These are phyloP conservation scores for Penicillium verrucosum DNA, from an alignment of 2,329 filamentous ascomycete species.

Conservation along the genomic window DNA sequence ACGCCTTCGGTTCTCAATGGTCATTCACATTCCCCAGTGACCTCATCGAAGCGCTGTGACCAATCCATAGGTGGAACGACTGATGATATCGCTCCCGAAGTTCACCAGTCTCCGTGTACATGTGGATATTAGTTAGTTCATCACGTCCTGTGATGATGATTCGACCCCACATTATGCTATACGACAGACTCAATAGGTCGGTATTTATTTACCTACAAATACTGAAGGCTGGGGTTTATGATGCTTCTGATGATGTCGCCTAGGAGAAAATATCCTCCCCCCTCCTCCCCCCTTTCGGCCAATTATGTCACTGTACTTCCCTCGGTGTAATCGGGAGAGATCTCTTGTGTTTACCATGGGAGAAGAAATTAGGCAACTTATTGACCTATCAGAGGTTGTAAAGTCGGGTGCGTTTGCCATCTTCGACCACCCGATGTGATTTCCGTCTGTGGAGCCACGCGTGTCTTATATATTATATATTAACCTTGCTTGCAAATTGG, in stretches of 20 bases:
- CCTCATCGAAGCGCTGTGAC: slow-evolving; percentile 18
- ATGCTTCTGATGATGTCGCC: slow-evolving; percentile 22
- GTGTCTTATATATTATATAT: slow-evolving; percentile 20
- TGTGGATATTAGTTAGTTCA: slow-evolving; percentile 19
- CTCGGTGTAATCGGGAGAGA: slow-evolving; percentile 10
- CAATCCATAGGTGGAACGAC: slow-evolving; percentile 10
- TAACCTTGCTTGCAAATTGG: slow-evolving; percentile 1
- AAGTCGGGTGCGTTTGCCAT: slow-evolving; percentile 12
- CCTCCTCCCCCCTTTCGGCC: slow-evolving; percentile 11
- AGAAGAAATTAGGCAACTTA: slow-evolving; percentile 7
- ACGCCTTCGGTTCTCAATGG: slow-evolving; percentile 6
- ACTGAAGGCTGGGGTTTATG: neutral
- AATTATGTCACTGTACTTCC: slow-evolving; percentile 24
- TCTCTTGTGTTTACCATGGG: slow-evolving; percentile 6
- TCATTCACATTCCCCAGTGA: slow-evolving; percentile 24
- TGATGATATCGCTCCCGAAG: slow-evolving; percentile 8
- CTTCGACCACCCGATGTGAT: slow-evolving; percentile 13
- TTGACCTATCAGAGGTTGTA: slow-evolving; percentile 12
- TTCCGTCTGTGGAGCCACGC: slow-evolving; percentile 11
- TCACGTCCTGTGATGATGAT: slow-evolving; percentile 10
- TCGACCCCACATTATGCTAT: neutral
- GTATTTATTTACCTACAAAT: neutral
- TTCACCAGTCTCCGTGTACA: slow-evolving; percentile 12
- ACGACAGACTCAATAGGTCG: neutral
- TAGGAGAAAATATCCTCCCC: neutral